These are phyloP conservation scores for Auriculariales sp. DNA, from an alignment of 768 basidiomycete genomes.

Conservation along the genomic window DNA sequence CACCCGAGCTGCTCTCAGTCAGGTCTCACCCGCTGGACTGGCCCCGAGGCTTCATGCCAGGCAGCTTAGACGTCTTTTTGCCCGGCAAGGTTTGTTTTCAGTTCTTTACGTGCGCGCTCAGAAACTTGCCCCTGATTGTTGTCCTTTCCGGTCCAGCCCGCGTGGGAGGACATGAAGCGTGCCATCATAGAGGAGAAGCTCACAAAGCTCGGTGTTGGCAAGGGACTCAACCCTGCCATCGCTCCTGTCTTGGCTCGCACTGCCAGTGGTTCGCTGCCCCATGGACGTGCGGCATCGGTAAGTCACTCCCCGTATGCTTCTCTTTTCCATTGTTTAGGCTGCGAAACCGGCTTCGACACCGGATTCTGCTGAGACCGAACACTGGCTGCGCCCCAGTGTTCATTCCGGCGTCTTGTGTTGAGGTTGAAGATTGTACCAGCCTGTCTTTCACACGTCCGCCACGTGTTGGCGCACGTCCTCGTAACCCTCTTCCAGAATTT, in stretches of 20 bases:
- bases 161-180: conserved; percentile 63
- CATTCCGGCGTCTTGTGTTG: conserved; percentile 1
- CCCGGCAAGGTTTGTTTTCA: conserved; percentile 52
- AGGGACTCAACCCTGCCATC: conserved; percentile 33
- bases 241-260: too few species aligned
- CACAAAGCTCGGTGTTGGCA: conserved; percentile 63
- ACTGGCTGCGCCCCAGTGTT: background rate
- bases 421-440: conserved; percentile 3
- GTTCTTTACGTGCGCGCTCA: background rate
- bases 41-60: conserved; percentile 35
- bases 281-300: conserved; percentile 75
- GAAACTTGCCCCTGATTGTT: conserved; percentile 7
- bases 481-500: too few species aligned
- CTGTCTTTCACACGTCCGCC: conserved; percentile 4
- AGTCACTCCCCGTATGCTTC: too few species aligned
- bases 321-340: too few species aligned
- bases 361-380: too few species aligned
- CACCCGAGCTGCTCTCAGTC: conserved; percentile 27
- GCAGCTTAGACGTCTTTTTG: conserved; percentile 64
- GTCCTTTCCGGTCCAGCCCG: conserved; percentile 26
- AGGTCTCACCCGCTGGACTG: conserved; percentile 50
- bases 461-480: conserved; percentile 2
- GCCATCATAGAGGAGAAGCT: conserved; percentile 69
- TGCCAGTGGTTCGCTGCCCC: conserved; percentile 57
- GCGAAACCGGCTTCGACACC: too few species aligned